These are phyloP conservation scores for Cladorrhinum samala DNA, from an alignment of 495 filamentous ascomycete species.

Conservation along the genomic window DNA sequence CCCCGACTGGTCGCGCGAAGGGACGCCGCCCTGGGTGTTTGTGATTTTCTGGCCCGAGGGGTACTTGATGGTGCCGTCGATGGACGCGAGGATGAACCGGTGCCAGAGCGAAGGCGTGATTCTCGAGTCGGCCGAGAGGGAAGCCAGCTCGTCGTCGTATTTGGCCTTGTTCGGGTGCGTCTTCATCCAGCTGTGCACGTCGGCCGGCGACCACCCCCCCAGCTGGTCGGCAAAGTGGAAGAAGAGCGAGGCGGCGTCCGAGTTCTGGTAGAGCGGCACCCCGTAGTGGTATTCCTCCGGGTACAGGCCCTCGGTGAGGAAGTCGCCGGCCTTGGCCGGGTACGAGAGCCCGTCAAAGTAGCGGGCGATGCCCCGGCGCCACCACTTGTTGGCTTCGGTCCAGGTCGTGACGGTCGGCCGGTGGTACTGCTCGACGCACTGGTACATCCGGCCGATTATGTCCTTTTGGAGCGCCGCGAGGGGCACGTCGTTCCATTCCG, in stretches of 20 bases:
- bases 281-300: not conserved
- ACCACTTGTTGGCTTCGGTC: not conserved
- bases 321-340: not conserved
- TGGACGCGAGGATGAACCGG: not conserved
- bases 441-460: not conserved
- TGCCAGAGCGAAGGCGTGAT: not conserved
- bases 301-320: not conserved
- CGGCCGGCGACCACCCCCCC: not conserved
- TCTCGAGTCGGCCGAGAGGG: not conserved
- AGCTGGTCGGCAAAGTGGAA: conserved; percentile 1
- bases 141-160: not conserved
- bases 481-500: not conserved
- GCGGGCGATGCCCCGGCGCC: not conserved
- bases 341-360: not conserved
- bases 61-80: conserved; percentile 5
- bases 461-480: not conserved
- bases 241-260: not conserved
- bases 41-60: not conserved
- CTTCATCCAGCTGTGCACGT: conserved; percentile 1
- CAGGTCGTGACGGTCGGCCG: not conserved
- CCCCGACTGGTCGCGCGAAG: not conserved
- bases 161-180: not conserved
- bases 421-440: not conserved
- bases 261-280: not conserved
- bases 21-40: not conserved